Evolutionary conservation across 352 stramenopile genomes (phyloP).

Genomic region (Phytophthora hybrid): DNA sequence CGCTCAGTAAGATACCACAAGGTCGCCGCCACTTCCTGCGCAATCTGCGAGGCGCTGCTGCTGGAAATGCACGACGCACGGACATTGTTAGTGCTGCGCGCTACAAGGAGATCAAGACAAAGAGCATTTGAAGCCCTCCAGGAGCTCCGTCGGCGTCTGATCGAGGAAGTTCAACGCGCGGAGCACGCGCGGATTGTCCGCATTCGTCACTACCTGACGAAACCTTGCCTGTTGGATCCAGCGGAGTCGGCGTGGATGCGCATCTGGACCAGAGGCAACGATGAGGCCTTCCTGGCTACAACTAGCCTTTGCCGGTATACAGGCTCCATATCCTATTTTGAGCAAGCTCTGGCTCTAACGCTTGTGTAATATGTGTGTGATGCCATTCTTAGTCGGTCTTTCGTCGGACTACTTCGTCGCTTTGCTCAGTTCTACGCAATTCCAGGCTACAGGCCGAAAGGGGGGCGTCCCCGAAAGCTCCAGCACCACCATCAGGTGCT

Average conservation of each 20-base stretch:
- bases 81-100: not conserved
- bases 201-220: not conserved
- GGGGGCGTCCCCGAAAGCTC: slow-evolving; percentile 18
- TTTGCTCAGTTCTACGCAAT: not conserved
- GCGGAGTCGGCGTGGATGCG: not conserved
- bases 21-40: not conserved
- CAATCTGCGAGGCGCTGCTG: not conserved
- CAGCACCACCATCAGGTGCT: slow-evolving; percentile 26
- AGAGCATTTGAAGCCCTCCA: not conserved
- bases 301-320: not conserved
- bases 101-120: not conserved
- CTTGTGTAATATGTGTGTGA: not conserved
- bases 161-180: not conserved
- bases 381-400: not conserved
- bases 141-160: not conserved
- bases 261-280: not conserved
- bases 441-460: not conserved
- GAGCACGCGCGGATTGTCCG: not conserved
- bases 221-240: not conserved
- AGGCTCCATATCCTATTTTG: not conserved
- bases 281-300: not conserved
- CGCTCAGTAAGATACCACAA: not conserved
- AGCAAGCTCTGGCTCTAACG: not conserved
- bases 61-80: not conserved
- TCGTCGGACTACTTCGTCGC: too few species aligned